Conservation (phyloP, 345 rosid species). For the Conringia planisiliqua region DNA sequence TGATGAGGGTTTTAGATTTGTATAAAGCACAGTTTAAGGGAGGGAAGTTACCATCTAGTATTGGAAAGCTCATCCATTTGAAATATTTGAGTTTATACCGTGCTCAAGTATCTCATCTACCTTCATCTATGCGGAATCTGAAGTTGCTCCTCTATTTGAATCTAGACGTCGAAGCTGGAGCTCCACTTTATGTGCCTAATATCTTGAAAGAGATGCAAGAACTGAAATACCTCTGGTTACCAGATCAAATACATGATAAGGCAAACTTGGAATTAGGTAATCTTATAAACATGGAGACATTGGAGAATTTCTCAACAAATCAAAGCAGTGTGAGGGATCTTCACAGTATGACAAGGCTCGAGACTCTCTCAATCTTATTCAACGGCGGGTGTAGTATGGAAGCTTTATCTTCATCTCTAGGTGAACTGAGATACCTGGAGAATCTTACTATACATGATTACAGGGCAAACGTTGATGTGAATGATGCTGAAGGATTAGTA, state of each 20-base stretch:
- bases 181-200: neutral
- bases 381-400: neutral
- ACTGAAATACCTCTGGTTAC: neutral
- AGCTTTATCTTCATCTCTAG: constrained; percentile 5
- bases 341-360: neutral
- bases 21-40: neutral
- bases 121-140: constrained; percentile 11
- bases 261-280: constrained; percentile 7
- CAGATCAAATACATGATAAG: neutral
- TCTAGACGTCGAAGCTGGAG: neutral
- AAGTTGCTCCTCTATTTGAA: neutral
- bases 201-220: neutral
- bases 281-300: neutral
- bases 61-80: constrained; percentile 39
- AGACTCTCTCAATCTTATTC: neutral
- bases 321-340: neutral
- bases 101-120: neutral
- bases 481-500: neutral
- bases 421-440: neutral
- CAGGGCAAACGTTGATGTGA: too few relatives aligned
- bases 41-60: constrained; percentile 16
- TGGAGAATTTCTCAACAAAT: neutral
- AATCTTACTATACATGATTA: neutral
- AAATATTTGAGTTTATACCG: constrained; percentile 28
- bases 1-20: constrained; percentile 37